A percentile compares a stretch with the other conserved stretches of the same genome.
Conservation (phyloP, 2,329 filamentous ascomycete species). For the Cercospora sojina region DNA sequence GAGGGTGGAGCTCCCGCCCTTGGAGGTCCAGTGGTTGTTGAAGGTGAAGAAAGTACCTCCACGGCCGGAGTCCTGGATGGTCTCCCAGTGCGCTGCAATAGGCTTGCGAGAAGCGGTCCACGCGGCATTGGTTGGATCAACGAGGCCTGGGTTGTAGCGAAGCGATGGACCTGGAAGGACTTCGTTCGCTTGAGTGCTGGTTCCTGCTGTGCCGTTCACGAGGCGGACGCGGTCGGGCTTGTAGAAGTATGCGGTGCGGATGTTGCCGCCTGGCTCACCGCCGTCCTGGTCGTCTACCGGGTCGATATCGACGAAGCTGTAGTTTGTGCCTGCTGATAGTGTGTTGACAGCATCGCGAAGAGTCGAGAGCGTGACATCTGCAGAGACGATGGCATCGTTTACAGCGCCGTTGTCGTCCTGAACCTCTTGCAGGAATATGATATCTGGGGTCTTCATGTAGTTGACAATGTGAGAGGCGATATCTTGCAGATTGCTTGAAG, state of each 20-base stretch:
- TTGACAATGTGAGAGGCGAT: slow-evolving; percentile 66
- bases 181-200: slow-evolving; percentile 54
- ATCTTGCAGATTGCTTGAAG: slow-evolving; percentile 54
- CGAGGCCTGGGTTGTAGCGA: slow-evolving; percentile 67
- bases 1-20: slow-evolving; percentile 63
- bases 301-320: slow-evolving; percentile 60
- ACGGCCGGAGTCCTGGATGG: slow-evolving; percentile 46
- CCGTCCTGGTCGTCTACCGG: slow-evolving; percentile 63
- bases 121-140: slow-evolving; percentile 61
- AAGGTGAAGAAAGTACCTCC: slow-evolving; percentile 65
- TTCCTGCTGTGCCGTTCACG: slow-evolving; percentile 59
- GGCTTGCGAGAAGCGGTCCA: slow-evolving; percentile 66
- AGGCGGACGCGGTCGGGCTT: slow-evolving; percentile 59
- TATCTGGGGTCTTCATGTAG: slow-evolving; percentile 62
- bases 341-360: slow-evolving; percentile 55
- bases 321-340: slow-evolving; percentile 51
- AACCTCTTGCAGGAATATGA: slow-evolving; percentile 69
- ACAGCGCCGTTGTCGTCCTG: slow-evolving; percentile 65
- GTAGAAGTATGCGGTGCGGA: slow-evolving; percentile 70
- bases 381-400: slow-evolving; percentile 58
- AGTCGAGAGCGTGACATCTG: slow-evolving; percentile 59
- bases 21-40: slow-evolving; percentile 67
- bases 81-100: slow-evolving; percentile 64
- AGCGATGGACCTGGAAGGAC: slow-evolving; percentile 60
- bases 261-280: slow-evolving; percentile 68